These are phyloP conservation scores for Saccharum spontaneum DNA, from an alignment of 176 grass and related monocot genomes.

Conservation along the genomic window DNA sequence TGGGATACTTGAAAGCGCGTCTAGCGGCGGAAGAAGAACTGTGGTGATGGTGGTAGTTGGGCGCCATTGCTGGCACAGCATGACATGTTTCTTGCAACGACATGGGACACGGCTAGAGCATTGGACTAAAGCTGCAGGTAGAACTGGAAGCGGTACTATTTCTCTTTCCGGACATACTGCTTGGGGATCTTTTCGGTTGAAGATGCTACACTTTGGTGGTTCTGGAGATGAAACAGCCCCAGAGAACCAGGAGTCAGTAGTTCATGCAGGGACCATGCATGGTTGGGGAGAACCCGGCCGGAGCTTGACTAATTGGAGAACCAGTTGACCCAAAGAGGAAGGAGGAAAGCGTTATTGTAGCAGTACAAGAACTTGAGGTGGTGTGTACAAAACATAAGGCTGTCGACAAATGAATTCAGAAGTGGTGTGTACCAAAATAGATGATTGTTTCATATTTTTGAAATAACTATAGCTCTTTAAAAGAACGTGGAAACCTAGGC, in stretches of 20 bases:
- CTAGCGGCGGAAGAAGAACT: not conserved
- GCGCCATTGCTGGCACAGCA: slow-evolving; percentile 16
- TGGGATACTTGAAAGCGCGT: not conserved
- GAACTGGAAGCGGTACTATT: not conserved
- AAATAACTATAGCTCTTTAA: not conserved
- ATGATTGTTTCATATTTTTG: not conserved
- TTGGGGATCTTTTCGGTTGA: not conserved
- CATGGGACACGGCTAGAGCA: not conserved
- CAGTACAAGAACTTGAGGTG: not conserved
- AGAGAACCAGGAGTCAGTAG: not conserved
- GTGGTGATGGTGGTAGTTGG: slow-evolving; percentile 8
- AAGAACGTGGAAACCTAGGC: not conserved
- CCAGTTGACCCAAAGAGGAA: not conserved
- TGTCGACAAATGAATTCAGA: not conserved
- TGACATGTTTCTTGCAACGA: slow-evolving; percentile 11
- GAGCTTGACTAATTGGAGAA: not conserved
- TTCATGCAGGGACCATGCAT: not conserved
- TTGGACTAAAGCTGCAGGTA: not conserved
- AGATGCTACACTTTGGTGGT: not conserved
- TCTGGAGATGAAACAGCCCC: not conserved
- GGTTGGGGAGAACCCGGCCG: not conserved
- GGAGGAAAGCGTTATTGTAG: not conserved
- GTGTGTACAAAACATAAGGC: not conserved
- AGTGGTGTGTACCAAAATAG: not conserved
- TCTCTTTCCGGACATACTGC: not conserved